Base-by-base conservation (phyloP, 805 yeast genomes). In the Candida verbasci region DNA sequence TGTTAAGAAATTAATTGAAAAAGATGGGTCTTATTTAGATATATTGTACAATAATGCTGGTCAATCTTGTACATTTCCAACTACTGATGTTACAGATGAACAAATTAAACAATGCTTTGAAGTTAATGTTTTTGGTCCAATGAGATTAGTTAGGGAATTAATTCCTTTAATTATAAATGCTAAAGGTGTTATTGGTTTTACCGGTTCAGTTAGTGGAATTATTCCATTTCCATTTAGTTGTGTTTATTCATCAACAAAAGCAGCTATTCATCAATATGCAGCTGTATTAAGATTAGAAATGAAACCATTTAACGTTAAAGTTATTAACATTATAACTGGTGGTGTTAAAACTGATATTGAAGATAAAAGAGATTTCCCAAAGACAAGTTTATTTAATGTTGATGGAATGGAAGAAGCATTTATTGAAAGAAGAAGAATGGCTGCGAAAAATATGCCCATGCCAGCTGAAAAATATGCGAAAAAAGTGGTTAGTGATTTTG, bases 11-110 rank as follows among this genome's bases (percentile, higher is more conserved):
- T 58, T 59, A 17, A 63, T 82, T n/a, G 39, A 46, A 0, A 44
- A 48, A 2, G 64, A 70, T 26, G 74, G 70, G 24, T 73, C 72
- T 1, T 65, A 68, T 34, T 53, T 82, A 38, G 86, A 83, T 47
- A 46, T 80, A 8, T 56, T 84, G 36, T 82, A 68, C 60, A 84
- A 85, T 56, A 85, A 84, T 54, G 94, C 94, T 1, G 89, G 89
- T 12, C 80, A 74, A 46, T 71, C 86, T 15, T 84, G 89, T 48
- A 74, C 85, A 0, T 67, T 78, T 35, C 86, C 93, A 1, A 86
- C 84, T 0, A 44, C 73, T 31, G 93, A 83, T 56, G 82, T 78
- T 3, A 59, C 71, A 3, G 79, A 82, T 51, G 80, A 69, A 9
- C 68, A 58, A 23, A 47, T 78, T 20, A 60, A 56, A 24, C 70